These are phyloP conservation scores for Hemerocallis citrina DNA, from an alignment of 106 monocot species.

Conservation along the genomic window DNA sequence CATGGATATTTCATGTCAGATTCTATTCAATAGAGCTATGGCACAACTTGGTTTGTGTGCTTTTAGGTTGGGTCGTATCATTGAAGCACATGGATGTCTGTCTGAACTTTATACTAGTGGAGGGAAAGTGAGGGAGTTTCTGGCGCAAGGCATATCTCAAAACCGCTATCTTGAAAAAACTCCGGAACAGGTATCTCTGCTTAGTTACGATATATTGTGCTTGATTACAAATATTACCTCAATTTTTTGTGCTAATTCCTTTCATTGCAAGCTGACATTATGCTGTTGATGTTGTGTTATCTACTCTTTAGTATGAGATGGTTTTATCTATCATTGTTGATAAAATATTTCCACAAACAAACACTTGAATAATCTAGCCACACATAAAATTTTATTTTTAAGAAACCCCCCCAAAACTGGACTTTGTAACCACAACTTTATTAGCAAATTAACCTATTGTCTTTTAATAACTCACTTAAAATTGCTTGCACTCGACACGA, in stretches of 20 bases:
- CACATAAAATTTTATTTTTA: no score
- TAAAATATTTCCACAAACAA: no score
- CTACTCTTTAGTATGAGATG: no score
- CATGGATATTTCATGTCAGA: slow-evolving; percentile 92
- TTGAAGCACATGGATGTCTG: slow-evolving; percentile 78
- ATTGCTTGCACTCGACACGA: no score
- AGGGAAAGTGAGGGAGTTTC: slow-evolving; percentile 82
- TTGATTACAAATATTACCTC: no score
- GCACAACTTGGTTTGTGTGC: slow-evolving; percentile 90
- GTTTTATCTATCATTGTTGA: no score
- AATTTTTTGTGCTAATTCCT: not conserved
- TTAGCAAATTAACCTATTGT: no score
- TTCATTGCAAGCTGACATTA: not conserved
- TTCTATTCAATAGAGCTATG: slow-evolving; percentile 84
- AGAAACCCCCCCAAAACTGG: no score
- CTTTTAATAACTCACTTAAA: no score
- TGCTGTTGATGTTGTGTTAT: no score
- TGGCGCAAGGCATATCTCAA: slow-evolving; percentile 81
- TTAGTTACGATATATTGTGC: not conserved
- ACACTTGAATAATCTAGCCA: no score
- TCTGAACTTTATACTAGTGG: slow-evolving; percentile 75
- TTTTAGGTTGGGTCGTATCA: slow-evolving; percentile 69
- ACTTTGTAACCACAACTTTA: no score
- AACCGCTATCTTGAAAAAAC: slow-evolving; percentile 93
- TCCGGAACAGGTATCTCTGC: slow-evolving; percentile 71